Evolutionary conservation across 345 rosid genomes (phyloP).

Genomic region (Leavenworthia alabamica): DNA sequence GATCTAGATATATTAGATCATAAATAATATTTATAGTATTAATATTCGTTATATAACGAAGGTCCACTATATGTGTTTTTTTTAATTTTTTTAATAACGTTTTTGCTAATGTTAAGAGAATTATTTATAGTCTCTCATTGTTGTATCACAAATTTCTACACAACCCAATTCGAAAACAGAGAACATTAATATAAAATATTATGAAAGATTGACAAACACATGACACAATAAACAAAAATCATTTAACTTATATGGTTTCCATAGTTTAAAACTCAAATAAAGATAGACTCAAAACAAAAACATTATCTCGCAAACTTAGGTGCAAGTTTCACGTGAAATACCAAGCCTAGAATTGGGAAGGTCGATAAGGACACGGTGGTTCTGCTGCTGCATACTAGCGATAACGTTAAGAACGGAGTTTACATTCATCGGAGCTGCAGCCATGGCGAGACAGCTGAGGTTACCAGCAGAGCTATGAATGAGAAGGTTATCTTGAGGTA

Average conservation of each 20-base stretch:
- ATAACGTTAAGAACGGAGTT: conserved; percentile 85
- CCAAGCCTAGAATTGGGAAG: conserved; percentile 82
- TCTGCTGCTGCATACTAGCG: conserved; percentile 97
- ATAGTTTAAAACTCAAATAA: neutral
- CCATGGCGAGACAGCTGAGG: conserved; percentile 83
- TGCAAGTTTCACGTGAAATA: conserved; percentile 72
- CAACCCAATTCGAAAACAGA: neutral
- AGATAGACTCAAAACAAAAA: neutral
- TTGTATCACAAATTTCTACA: neutral
- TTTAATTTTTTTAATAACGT: neutral
- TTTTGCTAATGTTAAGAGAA: neutral
- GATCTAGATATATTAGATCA: neutral
- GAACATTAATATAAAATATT: neutral
- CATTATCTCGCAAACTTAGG: conserved; percentile 24
- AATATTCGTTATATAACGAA: neutral
- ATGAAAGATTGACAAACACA: neutral
- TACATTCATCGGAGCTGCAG: conserved; percentile 71
- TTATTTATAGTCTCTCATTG: too few relatives aligned
- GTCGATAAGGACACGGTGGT: conserved; percentile 75
- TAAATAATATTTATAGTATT: too few relatives aligned
- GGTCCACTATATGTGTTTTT: neutral
- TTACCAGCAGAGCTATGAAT: conserved; percentile 81
- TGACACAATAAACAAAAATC: neutral
- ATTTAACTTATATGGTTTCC: neutral
- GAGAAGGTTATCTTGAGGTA: conserved; percentile 67